A percentile compares a stretch with the other conserved stretches of the same genome.
These are phyloP conservation scores for Entomortierella lignicola DNA, from an alignment of 192 early-diverging fungal species.

Conservation along the genomic window DNA sequence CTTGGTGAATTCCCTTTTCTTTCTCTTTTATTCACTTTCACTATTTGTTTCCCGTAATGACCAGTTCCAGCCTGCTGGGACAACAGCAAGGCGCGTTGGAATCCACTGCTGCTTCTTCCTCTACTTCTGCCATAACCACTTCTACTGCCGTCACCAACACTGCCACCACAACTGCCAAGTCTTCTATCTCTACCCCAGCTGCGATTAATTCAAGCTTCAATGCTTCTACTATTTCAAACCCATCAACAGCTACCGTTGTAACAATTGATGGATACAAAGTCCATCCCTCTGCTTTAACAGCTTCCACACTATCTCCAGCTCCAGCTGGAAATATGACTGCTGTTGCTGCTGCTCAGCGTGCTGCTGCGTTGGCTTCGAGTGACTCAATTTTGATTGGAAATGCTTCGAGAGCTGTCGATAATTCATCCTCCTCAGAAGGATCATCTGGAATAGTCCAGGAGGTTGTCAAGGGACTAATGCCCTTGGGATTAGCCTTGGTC, in stretches of 20 bases:
- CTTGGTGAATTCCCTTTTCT: too few relatives aligned
- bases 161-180: not conserved
- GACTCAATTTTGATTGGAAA: conserved; percentile 10
- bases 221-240: not conserved
- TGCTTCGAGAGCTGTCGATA: too few relatives aligned
- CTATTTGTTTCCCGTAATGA: not conserved
- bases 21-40: not conserved
- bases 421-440: not conserved
- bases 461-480: conserved; percentile 15
- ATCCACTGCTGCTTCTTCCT: not conserved
- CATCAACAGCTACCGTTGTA: not conserved
- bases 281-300: conserved; percentile 37
- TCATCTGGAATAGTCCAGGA: not conserved
- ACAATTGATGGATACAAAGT: conserved; percentile 27
- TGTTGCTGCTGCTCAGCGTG: conserved; percentile 34
- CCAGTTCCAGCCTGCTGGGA: conserved; percentile 5
- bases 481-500: conserved; percentile 14
- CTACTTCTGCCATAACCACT: not conserved
- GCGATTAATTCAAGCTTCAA: not conserved
- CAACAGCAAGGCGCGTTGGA: not conserved
- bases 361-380: conserved; percentile 25
- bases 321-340: conserved; percentile 12
- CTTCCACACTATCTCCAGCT: conserved; percentile 2
- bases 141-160: not conserved
- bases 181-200: not conserved